Conservation (phyloP, 2,329 filamentous ascomycete genomes). For the Dissoconium aciculare region DNA sequence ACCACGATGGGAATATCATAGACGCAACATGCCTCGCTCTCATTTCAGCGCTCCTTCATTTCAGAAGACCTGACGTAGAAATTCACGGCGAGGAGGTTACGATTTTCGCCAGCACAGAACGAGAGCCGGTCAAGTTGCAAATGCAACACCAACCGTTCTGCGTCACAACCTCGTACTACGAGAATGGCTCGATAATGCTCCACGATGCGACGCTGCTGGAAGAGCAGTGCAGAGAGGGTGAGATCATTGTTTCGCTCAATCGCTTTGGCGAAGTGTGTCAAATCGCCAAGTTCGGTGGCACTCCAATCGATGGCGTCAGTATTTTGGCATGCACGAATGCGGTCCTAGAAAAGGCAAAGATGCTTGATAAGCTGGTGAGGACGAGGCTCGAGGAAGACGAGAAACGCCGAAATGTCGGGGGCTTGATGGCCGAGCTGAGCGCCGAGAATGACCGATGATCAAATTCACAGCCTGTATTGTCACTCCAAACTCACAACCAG, state of each 20-base stretch:
- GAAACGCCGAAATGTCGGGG: conserved; percentile 62
- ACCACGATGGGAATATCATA: conserved; percentile 78
- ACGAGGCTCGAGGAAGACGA: conserved; percentile 60
- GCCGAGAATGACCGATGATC: conserved; percentile 55
- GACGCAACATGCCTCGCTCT: conserved; percentile 77
- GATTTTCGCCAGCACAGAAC: conserved; percentile 68
- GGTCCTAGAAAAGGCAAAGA: conserved; percentile 65
- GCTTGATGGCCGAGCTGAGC: conserved; percentile 63
- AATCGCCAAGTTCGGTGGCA: conserved; percentile 77
- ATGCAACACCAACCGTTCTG: conserved; percentile 88
- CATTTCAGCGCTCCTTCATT: conserved; percentile 78
- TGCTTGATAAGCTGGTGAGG: conserved; percentile 61
- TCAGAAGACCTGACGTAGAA: conserved; percentile 74
- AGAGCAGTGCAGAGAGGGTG: conserved; percentile 59
- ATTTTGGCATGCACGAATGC: conserved; percentile 62
- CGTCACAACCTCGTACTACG: conserved; percentile 74
- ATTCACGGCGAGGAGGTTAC: conserved; percentile 74
- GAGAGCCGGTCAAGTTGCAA: conserved; percentile 77
- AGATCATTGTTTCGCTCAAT: conserved; percentile 73
- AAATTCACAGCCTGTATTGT: too few relatives aligned
- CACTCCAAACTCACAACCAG: too few relatives aligned
- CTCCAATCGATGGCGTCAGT: conserved; percentile 61
- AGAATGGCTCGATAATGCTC: conserved; percentile 53
- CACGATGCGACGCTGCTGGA: conserved; percentile 60
- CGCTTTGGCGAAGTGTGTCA: conserved; percentile 81